Conservation (phyloP, 805 yeast species). For the Candida piceae region DNA sequence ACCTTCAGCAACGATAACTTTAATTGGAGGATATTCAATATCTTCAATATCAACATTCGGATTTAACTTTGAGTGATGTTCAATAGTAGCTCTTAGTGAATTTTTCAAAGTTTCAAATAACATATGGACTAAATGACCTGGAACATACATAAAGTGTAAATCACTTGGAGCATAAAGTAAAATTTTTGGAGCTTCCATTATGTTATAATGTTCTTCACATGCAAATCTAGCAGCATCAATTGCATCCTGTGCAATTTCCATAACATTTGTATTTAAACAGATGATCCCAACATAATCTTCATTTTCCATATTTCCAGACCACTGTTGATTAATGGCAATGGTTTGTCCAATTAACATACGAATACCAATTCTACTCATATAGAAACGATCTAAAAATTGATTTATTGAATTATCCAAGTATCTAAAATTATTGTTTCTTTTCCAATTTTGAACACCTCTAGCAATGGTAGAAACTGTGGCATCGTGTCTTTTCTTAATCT, state of each 20-base stretch:
- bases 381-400: conserved; percentile 76
- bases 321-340: conserved; percentile 52
- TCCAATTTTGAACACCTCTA: conserved; percentile 91
- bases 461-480: conserved; percentile 92
- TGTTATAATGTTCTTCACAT: conserved; percentile 86
- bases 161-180: conserved; percentile 71
- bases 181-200: conserved; percentile 81
- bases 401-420: conserved; percentile 71
- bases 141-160: conserved; percentile 83
- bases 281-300: conserved; percentile 84
- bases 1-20: conserved; percentile 84
- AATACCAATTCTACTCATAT: conserved; percentile 87
- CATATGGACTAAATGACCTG: conserved; percentile 90
- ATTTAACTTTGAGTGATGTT: conserved; percentile 58
- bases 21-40: conserved; percentile 74
- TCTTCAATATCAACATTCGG: conserved; percentile 51
- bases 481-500: conserved; percentile 80
- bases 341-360: conserved; percentile 95
- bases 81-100: conserved; percentile 85
- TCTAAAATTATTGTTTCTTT: conserved; percentile 40
- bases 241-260: conserved; percentile 81
- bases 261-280: conserved; percentile 77
- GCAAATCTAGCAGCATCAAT: conserved; percentile 86
- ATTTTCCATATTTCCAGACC: conserved; percentile 35
- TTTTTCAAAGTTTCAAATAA: conserved; percentile 83